Evolutionary conservation across 2,329 filamentous ascomycete species (phyloP).

Genomic region (Penicillium sp.): DNA sequence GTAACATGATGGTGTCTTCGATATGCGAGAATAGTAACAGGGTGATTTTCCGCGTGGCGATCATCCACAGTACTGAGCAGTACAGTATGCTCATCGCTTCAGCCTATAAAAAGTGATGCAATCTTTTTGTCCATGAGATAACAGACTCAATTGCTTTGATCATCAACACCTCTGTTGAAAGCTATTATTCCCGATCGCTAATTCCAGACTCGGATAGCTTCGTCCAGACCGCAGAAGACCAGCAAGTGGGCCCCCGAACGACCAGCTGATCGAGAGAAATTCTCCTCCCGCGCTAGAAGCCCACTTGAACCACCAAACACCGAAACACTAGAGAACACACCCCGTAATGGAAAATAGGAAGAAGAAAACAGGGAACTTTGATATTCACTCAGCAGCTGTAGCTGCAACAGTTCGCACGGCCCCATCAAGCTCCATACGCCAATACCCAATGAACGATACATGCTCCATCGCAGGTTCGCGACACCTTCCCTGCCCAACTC

Average conservation of each 20-base stretch:
- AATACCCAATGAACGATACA: not conserved
- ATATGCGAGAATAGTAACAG: not conserved
- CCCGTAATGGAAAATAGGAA: no score
- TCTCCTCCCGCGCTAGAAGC: not conserved
- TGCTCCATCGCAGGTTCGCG: not conserved
- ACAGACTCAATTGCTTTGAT: not conserved
- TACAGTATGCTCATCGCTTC: not conserved
- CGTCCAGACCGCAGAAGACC: not conserved
- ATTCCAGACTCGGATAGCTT: not conserved
- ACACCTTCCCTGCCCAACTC: not conserved
- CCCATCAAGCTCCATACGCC: not conserved
- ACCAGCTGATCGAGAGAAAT: constrained; percentile 2
- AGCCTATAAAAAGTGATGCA: not conserved
- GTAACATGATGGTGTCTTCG: not conserved
- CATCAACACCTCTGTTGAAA: not conserved
- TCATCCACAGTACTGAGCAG: no score
- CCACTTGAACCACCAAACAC: not conserved
- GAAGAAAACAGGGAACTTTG: not conserved
- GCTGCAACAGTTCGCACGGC: not conserved
- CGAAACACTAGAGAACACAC: not conserved
- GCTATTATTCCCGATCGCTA: not conserved
- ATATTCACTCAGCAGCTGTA: not conserved
- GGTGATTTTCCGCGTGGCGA: not conserved
- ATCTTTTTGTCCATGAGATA: not conserved
- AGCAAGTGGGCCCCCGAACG: not conserved